Evolutionary conservation across 768 basidiomycete species (phyloP).

Genomic region (Agrocybe praecox): DNA sequence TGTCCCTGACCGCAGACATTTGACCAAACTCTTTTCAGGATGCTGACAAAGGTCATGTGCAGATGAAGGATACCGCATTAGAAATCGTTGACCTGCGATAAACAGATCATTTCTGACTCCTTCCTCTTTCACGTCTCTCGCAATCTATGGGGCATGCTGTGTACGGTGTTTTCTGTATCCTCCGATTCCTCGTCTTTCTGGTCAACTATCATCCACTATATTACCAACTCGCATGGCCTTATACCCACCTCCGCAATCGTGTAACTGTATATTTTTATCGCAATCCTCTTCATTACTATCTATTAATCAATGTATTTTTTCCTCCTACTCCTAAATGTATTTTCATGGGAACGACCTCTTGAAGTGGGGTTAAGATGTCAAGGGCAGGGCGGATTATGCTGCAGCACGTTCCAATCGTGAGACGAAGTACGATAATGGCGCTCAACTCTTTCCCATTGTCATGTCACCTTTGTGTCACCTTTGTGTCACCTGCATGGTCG

Average conservation of each 20-base stretch:
- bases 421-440: background rate
- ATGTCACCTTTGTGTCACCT: background rate
- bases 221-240: background rate
- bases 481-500: too few species aligned
- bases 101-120: constrained; percentile 1
- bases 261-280: constrained; percentile 5
- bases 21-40: constrained; percentile 46
- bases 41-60: constrained; percentile 84
- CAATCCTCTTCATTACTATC: constrained; percentile 3
- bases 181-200: background rate
- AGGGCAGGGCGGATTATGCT: background rate
- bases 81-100: constrained; percentile 85
- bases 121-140: background rate
- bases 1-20: background rate
- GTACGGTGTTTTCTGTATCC: background rate
- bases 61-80: constrained; percentile 69
- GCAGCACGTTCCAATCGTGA: background rate
- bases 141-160: background rate
- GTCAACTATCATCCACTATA: background rate
- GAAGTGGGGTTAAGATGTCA: background rate
- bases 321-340: background rate
- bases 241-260: constrained; percentile 1
- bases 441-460: background rate
- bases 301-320: constrained; percentile 7
- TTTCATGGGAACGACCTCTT: background rate